Evolutionary conservation across 768 basidiomycete species (phyloP).

Genomic region (Dioszegia hungarica): DNA sequence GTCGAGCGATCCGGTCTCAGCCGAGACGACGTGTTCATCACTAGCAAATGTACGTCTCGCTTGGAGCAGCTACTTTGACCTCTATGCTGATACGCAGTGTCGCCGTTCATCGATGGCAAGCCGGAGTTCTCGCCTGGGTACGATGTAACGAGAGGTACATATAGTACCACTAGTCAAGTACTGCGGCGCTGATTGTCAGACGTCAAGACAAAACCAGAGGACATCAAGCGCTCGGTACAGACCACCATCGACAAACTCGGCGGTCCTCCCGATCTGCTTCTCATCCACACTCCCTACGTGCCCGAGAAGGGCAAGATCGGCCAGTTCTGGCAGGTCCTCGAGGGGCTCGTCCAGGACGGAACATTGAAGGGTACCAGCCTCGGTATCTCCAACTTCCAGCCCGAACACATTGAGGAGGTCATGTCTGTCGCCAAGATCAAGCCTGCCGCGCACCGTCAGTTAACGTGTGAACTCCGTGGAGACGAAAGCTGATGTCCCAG

Average conservation of each 20-base stretch:
- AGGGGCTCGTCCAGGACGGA: conserved; percentile 25
- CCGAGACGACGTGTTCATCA: conserved; percentile 34
- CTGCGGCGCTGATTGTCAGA: background rate
- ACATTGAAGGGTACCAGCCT: conserved; percentile 25
- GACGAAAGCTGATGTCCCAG: conserved; percentile 1
- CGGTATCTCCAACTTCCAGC: conserved; percentile 46
- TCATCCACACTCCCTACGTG: conserved; percentile 47
- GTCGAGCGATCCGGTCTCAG: conserved; percentile 17
- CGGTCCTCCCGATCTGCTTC: conserved; percentile 37
- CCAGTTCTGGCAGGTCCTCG: conserved; percentile 27
- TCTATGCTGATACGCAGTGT: background rate
- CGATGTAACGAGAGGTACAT: background rate
- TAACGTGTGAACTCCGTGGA: background rate
- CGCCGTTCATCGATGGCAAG: background rate
- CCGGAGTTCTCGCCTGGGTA: conserved; percentile 1
- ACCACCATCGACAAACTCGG: conserved; percentile 29
- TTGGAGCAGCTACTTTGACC: too few species aligned
- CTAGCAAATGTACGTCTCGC: conserved; percentile 33
- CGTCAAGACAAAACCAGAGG: conserved; percentile 17
- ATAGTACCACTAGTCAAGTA: too few species aligned
- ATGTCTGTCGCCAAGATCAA: conserved; percentile 35
- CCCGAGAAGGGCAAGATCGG: conserved; percentile 37
- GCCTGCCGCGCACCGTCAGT: conserved; percentile 43
- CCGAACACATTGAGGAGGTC: conserved; percentile 38
- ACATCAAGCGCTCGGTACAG: conserved; percentile 27